Evolutionary conservation across 2,329 filamentous ascomycete genomes (phyloP).

Genomic region (Mollisia scopiformis): DNA sequence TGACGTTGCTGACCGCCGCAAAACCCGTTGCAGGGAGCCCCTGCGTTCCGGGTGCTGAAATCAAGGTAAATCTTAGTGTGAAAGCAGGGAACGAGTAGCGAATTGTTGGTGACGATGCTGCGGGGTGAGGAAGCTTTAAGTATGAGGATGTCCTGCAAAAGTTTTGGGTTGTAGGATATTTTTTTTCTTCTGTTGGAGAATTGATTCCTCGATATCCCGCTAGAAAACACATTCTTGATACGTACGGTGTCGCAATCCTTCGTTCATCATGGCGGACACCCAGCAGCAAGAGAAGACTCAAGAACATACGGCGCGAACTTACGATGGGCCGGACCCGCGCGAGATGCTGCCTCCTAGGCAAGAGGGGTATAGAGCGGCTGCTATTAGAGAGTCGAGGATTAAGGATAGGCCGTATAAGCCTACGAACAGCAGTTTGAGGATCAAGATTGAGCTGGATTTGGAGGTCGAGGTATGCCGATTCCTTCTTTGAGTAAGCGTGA

Average conservation of each 20-base stretch:
- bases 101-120: neutral
- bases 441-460: slow-evolving; percentile 43
- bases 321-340: neutral
- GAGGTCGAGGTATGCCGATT: slow-evolving; percentile 38
- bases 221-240: too few relatives aligned
- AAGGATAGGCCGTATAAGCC: slow-evolving; percentile 38
- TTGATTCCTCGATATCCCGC: too few relatives aligned
- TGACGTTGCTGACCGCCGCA: too few relatives aligned
- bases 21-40: neutral
- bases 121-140: neutral
- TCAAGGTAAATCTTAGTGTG: neutral
- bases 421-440: slow-evolving; percentile 39
- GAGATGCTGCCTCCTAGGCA: slow-evolving; percentile 13
- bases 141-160: neutral
- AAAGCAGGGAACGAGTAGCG: neutral
- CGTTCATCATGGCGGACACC: neutral
- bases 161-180: neutral
- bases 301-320: neutral
- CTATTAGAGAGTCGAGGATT: slow-evolving; percentile 38
- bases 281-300: neutral
- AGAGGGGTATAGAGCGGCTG: slow-evolving; percentile 19
- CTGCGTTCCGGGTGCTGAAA: neutral
- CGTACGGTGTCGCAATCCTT: too few relatives aligned
- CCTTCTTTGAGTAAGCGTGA: slow-evolving; percentile 1
- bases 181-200: too few relatives aligned